Conservation (phyloP, 2,329 filamentous ascomycete species). For the Nemania abortiva region DNA sequence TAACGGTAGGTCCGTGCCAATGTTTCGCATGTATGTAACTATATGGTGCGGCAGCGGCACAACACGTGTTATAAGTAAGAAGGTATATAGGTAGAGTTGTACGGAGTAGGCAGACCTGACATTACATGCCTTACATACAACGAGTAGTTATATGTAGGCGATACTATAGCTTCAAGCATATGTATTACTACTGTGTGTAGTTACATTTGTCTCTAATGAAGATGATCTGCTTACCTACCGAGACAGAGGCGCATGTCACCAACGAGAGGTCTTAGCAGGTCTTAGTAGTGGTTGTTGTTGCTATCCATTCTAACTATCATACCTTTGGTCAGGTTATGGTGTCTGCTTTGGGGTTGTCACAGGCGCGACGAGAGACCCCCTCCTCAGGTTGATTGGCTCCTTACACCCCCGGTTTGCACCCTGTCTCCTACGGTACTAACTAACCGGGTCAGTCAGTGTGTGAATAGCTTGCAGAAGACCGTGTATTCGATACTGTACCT, state of each 20-base stretch:
- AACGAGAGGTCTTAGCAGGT: too few species aligned
- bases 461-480: background rate
- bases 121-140: background rate
- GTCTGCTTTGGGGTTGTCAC: background rate
- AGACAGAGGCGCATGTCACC: conserved; percentile 22
- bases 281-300: background rate
- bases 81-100: background rate
- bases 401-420: background rate
- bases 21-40: conserved; percentile 31
- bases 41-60: conserved; percentile 26
- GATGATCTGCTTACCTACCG: conserved; percentile 1
- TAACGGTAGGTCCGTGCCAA: conserved; percentile 29
- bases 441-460: background rate
- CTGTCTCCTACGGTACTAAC: background rate
- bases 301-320: background rate
- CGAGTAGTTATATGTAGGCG: background rate
- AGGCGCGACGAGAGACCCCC: background rate
- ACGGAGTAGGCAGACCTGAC: too few species aligned
- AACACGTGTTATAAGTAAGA: conserved; percentile 29
- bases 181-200: background rate
- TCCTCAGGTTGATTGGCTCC: background rate
- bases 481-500: background rate
- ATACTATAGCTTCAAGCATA: background rate
- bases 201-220: background rate
- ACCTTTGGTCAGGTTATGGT: background rate